phyloP scores from a whole-genome alignment of 371 early-diverging fungal genomes.

The Actinomucor elegans region DNA sequence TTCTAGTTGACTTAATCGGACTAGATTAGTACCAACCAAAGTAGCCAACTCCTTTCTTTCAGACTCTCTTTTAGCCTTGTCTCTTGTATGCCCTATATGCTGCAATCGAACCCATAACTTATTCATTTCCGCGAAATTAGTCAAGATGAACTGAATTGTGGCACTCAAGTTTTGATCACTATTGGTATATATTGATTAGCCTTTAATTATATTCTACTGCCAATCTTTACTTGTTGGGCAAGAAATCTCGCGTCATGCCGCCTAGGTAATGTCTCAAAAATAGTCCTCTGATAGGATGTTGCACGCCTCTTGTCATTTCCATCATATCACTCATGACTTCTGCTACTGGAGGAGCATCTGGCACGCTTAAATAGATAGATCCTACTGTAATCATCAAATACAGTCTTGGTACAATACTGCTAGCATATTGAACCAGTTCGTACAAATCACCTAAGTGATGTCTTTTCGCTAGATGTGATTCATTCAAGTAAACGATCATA shows the following conservation, averaged over 20 bases:
- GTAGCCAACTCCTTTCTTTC: slow-evolving; percentile 93
- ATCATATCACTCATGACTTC: slow-evolving; percentile 96
- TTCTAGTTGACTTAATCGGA: slow-evolving; percentile 89
- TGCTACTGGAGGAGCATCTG: slow-evolving; percentile 85
- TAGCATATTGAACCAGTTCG: slow-evolving; percentile 95
- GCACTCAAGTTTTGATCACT: not conserved
- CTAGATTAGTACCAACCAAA: slow-evolving; percentile 94
- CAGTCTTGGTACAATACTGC: slow-evolving; percentile 91
- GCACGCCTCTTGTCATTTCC: slow-evolving; percentile 96
- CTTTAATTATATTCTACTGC: not conserved
- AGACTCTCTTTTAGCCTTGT: slow-evolving; percentile 89
- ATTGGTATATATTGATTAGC: too few relatives aligned
- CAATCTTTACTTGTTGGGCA: slow-evolving; percentile 47
- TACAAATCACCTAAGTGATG: slow-evolving; percentile 94
- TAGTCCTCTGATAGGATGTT: slow-evolving; percentile 94
- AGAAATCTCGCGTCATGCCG: slow-evolving; percentile 87
- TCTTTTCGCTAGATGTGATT: slow-evolving; percentile 75
- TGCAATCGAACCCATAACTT: slow-evolving; percentile 98
- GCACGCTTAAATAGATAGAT: slow-evolving; percentile 84
- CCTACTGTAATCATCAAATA: slow-evolving; percentile 98
- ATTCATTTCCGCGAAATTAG: slow-evolving; percentile 98
- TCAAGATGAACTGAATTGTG: slow-evolving; percentile 87
- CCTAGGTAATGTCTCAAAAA: slow-evolving; percentile 92
- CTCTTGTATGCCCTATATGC: slow-evolving; percentile 92
- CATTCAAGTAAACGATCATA: slow-evolving; percentile 79